These are phyloP conservation scores for Oxytropis ochrocephala DNA, from an alignment of 306 rosid species.

Conservation along the genomic window DNA sequence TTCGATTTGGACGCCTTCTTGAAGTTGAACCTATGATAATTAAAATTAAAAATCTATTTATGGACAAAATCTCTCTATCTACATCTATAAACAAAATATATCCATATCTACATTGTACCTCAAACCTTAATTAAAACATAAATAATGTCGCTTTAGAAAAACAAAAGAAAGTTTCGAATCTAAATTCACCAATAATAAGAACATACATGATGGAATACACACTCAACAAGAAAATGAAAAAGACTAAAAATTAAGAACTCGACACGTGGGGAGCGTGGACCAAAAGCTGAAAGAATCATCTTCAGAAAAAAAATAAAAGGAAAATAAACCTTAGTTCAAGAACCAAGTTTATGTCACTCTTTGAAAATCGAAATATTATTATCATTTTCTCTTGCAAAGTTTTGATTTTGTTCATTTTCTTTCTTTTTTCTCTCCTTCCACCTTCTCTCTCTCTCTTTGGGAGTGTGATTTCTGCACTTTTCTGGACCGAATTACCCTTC, in stretches of 20 bases:
- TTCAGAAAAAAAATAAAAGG: not conserved
- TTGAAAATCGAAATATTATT: not conserved
- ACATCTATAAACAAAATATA: too few relatives aligned
- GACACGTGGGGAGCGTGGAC: constrained; percentile 8
- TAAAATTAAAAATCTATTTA: too few relatives aligned
- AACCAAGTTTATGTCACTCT: not conserved
- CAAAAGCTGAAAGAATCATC: constrained; percentile 2
- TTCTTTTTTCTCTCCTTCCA: not conserved
- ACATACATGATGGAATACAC: not conserved
- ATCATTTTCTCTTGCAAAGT: not conserved
- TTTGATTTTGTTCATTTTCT: not conserved
- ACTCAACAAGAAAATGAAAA: not conserved
- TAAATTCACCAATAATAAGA: not conserved
- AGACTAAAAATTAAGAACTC: not conserved
- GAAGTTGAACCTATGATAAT: too few relatives aligned
- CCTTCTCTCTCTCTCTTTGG: not conserved
- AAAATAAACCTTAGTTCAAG: not conserved
- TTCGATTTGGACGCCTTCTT: too few relatives aligned
- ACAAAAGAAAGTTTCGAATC: not conserved
- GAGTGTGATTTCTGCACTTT: not conserved
- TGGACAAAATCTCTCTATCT: too few relatives aligned
- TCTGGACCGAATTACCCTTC: constrained; percentile 34
- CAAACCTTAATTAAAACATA: too few relatives aligned
- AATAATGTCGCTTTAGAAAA: too few relatives aligned
- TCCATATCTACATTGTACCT: too few relatives aligned